Conservation (phyloP, 768 basidiomycete species). For the Amanita rubescens region DNA sequence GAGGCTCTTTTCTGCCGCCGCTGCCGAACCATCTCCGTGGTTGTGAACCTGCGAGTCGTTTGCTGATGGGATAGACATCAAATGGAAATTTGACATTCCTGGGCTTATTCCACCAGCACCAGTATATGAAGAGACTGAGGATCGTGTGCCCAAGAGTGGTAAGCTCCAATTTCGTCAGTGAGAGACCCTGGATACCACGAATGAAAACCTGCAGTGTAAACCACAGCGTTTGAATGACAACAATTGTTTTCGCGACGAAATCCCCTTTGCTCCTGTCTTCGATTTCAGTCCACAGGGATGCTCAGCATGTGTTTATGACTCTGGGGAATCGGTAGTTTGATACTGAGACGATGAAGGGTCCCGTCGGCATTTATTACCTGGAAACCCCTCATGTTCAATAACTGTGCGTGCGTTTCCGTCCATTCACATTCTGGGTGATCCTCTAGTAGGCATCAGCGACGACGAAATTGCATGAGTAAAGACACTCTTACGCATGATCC, state of each 20-base stretch:
- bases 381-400: background rate
- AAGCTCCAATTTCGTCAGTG: slow-evolving; percentile 24
- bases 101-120: slow-evolving; percentile 31
- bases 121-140: slow-evolving; percentile 21
- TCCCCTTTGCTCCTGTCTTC: slow-evolving; percentile 22
- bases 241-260: slow-evolving; percentile 16
- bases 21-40: background rate
- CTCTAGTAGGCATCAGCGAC: background rate
- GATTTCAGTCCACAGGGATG: slow-evolving; percentile 15
- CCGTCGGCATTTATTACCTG: background rate
- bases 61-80: background rate
- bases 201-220: slow-evolving; percentile 23
- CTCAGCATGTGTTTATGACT: slow-evolving; percentile 5
- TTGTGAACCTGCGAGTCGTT: too few species aligned
- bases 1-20: background rate
- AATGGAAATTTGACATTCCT: slow-evolving; percentile 17
- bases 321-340: background rate
- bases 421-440: background rate
- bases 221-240: slow-evolving; percentile 22
- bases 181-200: slow-evolving; percentile 15
- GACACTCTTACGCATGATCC: background rate
- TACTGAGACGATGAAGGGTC: background rate
- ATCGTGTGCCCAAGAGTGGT: slow-evolving; percentile 21
- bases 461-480: background rate
- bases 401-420: background rate